Conservation (phyloP, 176 grass and related monocot genomes). For the Oryza longistaminata region DNA sequence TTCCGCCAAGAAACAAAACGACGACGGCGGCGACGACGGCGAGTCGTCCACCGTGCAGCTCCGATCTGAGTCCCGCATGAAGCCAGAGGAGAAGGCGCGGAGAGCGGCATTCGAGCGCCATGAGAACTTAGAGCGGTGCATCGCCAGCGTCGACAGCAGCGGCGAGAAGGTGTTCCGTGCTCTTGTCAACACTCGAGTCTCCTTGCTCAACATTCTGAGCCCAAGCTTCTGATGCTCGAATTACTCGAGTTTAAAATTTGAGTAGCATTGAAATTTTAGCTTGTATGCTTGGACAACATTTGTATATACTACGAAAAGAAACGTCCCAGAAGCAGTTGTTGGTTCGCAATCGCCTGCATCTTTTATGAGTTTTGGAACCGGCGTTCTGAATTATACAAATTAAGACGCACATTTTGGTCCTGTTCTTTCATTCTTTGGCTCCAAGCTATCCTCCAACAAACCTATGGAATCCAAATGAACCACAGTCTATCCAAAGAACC, state of each 20-base stretch:
- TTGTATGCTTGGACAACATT: slow-evolving; percentile 15
- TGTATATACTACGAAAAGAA: slow-evolving; percentile 17
- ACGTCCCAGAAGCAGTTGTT: background rate
- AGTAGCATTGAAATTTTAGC: background rate
- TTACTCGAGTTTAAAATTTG: background rate
- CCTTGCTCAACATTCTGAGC: slow-evolving; percentile 70
- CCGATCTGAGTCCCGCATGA: slow-evolving; percentile 36
- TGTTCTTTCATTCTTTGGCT: background rate
- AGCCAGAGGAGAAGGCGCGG: slow-evolving; percentile 46
- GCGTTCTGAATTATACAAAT: slow-evolving; percentile 3
- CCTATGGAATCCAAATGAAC: background rate
- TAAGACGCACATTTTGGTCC: background rate
- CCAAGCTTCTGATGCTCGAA: slow-evolving; percentile 41
- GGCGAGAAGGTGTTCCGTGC: slow-evolving; percentile 61
- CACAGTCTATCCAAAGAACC: background rate
- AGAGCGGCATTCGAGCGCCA: slow-evolving; percentile 42
- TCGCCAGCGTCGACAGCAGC: slow-evolving; percentile 50
- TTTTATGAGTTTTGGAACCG: slow-evolving; percentile 12
- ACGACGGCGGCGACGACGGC: background rate
- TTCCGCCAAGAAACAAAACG: slow-evolving; percentile 34
- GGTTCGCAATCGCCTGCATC: slow-evolving; percentile 19
- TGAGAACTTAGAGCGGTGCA: slow-evolving; percentile 56
- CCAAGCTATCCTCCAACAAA: background rate
- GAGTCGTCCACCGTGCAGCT: slow-evolving; percentile 33
- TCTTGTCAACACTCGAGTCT: slow-evolving; percentile 60